These are phyloP conservation scores for Silene latifolia DNA, from an alignment of 148 eudicot species.

Conservation along the genomic window DNA sequence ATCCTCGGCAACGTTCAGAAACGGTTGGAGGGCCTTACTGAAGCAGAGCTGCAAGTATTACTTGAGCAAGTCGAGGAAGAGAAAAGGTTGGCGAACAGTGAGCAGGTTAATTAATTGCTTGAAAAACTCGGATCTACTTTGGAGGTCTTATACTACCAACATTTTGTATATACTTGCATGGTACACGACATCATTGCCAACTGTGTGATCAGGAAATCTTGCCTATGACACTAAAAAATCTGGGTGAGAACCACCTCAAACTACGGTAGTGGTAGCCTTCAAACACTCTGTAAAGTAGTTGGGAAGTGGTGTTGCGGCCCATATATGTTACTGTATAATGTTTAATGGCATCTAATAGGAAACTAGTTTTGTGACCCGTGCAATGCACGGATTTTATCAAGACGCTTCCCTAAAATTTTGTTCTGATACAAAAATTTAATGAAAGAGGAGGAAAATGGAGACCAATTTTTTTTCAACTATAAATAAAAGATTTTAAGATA, in stretches of 20 bases:
- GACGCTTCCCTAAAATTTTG: too few species aligned
- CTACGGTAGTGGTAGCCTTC: background rate
- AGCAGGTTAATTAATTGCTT: conserved; percentile 38
- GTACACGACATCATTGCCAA: background rate
- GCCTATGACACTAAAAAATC: background rate
- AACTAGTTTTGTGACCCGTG: too few species aligned
- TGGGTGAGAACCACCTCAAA: background rate
- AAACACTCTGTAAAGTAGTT: background rate
- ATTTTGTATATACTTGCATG: conserved; percentile 13
- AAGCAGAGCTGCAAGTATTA: conserved; percentile 77
- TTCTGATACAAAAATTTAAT: too few species aligned
- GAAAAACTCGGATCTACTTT: background rate
- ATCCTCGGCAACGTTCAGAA: conserved; percentile 42
- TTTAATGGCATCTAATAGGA: background rate
- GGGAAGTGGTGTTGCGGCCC: background rate
- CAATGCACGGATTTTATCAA: too few species aligned
- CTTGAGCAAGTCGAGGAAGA: conserved; percentile 95
- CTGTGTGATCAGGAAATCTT: background rate
- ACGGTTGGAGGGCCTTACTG: conserved; percentile 84
- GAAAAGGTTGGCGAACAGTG: conserved; percentile 49
- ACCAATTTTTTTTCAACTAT: too few species aligned
- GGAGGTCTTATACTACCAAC: conserved; percentile 1
- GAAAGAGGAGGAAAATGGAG: too few species aligned
- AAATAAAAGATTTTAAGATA: too few species aligned
- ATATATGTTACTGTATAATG: background rate